Evolutionary conservation across 1,139 yeast genomes (phyloP).

Genomic region (Zhuliangozyma parablackwelliae): DNA sequence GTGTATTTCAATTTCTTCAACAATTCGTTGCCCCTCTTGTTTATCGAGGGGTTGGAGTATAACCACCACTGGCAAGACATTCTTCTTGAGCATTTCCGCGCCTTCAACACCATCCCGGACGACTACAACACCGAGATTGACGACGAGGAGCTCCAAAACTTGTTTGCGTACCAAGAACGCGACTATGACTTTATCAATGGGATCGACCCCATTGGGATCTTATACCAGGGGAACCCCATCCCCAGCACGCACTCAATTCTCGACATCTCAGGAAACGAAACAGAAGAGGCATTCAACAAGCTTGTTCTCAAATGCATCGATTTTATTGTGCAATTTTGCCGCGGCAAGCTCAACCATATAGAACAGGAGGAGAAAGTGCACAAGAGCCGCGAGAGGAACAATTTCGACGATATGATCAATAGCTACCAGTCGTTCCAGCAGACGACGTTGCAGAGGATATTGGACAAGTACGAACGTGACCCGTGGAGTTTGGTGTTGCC

Average conservation of each 20-base stretch:
- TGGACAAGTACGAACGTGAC: conserved; percentile 7
- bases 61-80: conserved; percentile 13
- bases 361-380: not conserved
- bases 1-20: conserved; percentile 16
- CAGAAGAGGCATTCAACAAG: conserved; percentile 4
- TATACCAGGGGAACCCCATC: conserved; percentile 7
- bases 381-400: not conserved
- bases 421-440: conserved; percentile 4
- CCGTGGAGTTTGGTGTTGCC: conserved; percentile 10
- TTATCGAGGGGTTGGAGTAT: conserved; percentile 12
- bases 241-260: conserved; percentile 2
- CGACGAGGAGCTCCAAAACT: conserved; percentile 11
- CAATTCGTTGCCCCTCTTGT: conserved; percentile 14
- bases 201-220: conserved; percentile 20
- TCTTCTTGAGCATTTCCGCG: conserved; percentile 10
- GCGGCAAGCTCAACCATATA: not conserved
- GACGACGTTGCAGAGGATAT: conserved; percentile 1
- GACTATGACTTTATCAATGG: conserved; percentile 24
- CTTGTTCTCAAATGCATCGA: conserved; percentile 3
- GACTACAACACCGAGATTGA: conserved; percentile 10
- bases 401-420: conserved; percentile 7
- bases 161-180: conserved; percentile 21
- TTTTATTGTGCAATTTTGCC: conserved; percentile 6
- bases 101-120: conserved; percentile 6
- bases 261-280: conserved; percentile 3